These are phyloP conservation scores for Vigna reflexopilosa DNA, from an alignment of 306 rosid species.

Conservation along the genomic window DNA sequence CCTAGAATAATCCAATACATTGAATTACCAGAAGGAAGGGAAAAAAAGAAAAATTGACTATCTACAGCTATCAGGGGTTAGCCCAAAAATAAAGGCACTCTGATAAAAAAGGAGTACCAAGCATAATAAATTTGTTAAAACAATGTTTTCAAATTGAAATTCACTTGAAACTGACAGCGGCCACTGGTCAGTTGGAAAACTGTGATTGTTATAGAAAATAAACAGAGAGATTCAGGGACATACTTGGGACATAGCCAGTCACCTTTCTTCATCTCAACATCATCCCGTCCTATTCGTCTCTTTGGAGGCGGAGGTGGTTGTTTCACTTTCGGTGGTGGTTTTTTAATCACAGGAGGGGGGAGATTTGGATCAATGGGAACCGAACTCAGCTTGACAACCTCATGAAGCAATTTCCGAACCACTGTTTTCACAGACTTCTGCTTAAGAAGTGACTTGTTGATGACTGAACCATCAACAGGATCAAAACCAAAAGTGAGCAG, in stretches of 20 bases:
- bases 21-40: slow-evolving; percentile 5
- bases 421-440: slow-evolving; percentile 81
- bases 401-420: slow-evolving; percentile 88
- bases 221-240: slow-evolving; percentile 44
- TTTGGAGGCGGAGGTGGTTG: slow-evolving; percentile 94
- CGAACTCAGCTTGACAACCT: slow-evolving; percentile 92
- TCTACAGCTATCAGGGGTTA: not conserved
- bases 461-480: slow-evolving; percentile 67
- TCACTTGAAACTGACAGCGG: slow-evolving; percentile 39
- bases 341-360: slow-evolving; percentile 81
- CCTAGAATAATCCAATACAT: slow-evolving; percentile 26
- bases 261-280: slow-evolving; percentile 96
- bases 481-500: slow-evolving; percentile 79
- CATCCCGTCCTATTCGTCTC: slow-evolving; percentile 92
- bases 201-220: slow-evolving; percentile 21
- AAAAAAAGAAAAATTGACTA: not conserved
- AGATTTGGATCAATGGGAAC: slow-evolving; percentile 97
- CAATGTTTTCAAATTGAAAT: not conserved
- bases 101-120: slow-evolving; percentile 23
- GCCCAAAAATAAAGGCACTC: slow-evolving; percentile 29
- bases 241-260: slow-evolving; percentile 99
- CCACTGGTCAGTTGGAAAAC: slow-evolving; percentile 34
- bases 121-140: slow-evolving; percentile 12
- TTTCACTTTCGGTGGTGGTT: slow-evolving; percentile 90
- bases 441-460: slow-evolving; percentile 70